These are phyloP conservation scores for Metschnikowia cerradonensis DNA, from an alignment of 805 yeast species.

Conservation along the genomic window DNA sequence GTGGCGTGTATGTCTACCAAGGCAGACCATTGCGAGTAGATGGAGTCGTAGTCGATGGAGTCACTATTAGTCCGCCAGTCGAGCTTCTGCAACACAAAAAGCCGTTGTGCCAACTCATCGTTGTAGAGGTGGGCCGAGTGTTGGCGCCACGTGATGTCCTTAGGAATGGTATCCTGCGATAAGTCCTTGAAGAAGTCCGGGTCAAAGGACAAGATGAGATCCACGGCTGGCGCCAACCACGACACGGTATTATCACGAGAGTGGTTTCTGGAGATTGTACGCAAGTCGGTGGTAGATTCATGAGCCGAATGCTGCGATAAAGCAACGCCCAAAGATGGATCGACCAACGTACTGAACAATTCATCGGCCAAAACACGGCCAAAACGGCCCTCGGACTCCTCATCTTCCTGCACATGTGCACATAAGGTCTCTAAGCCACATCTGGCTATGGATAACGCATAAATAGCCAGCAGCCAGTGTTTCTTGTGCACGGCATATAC, in stretches of 20 bases:
- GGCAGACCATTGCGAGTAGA: constrained; percentile 65
- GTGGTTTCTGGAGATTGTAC: constrained; percentile 44
- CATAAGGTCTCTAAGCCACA: constrained; percentile 53
- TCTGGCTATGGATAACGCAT: constrained; percentile 56
- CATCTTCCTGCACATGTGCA: constrained; percentile 8
- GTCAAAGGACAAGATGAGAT: constrained; percentile 37
- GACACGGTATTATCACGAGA: constrained; percentile 27
- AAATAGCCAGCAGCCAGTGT: constrained; percentile 52
- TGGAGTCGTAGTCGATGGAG: constrained; percentile 50
- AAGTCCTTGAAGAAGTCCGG: constrained; percentile 31
- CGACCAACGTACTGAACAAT: constrained; percentile 54
- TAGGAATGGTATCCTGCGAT: constrained; percentile 24
- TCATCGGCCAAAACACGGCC: constrained; percentile 48
- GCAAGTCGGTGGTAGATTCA: constrained; percentile 39
- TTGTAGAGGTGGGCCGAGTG: constrained; percentile 61
- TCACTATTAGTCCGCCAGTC: constrained; percentile 28
- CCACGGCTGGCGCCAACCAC: constrained; percentile 38
- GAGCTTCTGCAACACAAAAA: constrained; percentile 38
- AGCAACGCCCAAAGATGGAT: constrained; percentile 61
- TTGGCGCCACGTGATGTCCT: constrained; percentile 46
- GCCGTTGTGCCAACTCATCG: constrained; percentile 64
- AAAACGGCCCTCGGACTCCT: constrained; percentile 9
- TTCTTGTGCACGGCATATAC: constrained; percentile 47
- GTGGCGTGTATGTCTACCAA: constrained; percentile 56
- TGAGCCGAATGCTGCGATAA: constrained; percentile 36